phyloP scores from a whole-genome alignment of 2,329 filamentous ascomycete species.

The Neurospora sp. region DNA sequence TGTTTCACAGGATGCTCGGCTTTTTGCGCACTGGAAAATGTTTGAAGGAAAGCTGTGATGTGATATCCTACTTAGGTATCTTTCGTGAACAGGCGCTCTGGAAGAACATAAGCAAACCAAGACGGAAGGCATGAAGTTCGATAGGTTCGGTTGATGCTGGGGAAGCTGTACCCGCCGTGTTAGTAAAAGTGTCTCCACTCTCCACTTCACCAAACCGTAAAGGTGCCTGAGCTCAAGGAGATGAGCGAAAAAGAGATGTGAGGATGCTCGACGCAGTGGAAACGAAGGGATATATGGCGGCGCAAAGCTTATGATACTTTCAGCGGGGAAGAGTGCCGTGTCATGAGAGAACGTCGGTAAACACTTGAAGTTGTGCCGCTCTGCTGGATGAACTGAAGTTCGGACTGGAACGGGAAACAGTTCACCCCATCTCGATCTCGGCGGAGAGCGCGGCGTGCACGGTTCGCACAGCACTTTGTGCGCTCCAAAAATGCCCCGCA shows the following conservation, averaged over 20 bases:
- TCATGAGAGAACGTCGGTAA: not conserved
- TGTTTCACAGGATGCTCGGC: not conserved
- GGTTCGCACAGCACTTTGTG: not conserved
- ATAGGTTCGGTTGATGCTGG: not conserved
- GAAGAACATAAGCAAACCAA: not conserved
- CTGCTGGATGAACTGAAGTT: not conserved
- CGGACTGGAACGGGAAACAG: not conserved
- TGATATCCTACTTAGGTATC: not conserved
- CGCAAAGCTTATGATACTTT: not conserved
- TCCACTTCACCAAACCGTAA: not conserved
- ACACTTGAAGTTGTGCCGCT: not conserved
- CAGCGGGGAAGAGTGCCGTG: too few relatives aligned
- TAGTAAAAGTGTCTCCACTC: not conserved
- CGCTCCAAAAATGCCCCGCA: not conserved
- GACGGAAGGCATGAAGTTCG: not conserved
- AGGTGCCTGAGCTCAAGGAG: not conserved
- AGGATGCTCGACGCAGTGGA: not conserved
- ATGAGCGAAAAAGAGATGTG: not conserved
- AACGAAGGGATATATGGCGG: not conserved
- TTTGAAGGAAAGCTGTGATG: not conserved
- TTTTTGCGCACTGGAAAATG: not conserved
- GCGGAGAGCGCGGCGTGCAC: not conserved
- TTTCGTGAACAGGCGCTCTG: not conserved
- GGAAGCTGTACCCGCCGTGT: not conserved
- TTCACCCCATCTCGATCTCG: not conserved